Evolutionary conservation across 1,284 basidiomycete genomes (phyloP).

Genomic region (Gymnopus androsaceus): DNA sequence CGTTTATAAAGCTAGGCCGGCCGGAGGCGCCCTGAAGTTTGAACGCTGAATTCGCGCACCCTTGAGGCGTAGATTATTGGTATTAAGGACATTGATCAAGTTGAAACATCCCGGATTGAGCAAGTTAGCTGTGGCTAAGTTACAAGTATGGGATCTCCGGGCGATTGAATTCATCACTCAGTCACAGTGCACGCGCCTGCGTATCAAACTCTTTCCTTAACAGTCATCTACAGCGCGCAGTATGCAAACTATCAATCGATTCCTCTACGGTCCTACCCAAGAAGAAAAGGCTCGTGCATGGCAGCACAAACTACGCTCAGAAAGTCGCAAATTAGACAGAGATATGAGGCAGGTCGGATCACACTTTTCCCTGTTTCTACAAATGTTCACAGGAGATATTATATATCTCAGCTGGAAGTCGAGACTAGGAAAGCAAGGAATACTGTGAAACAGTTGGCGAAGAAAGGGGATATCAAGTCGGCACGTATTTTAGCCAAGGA

Average conservation of each 20-base stretch:
- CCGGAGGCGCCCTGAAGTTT: no score
- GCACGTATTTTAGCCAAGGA: constrained; percentile 91
- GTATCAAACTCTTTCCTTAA: no score
- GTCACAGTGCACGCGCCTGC: no score
- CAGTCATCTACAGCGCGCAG: no score
- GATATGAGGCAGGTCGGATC: constrained; percentile 88
- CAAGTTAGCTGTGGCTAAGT: no score
- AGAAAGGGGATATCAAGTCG: constrained; percentile 90
- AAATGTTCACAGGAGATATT: background rate
- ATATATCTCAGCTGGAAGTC: constrained; percentile 83
- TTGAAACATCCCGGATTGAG: no score
- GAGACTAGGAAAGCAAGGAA: constrained; percentile 82
- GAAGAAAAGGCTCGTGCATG: constrained; percentile 89
- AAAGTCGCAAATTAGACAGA: constrained; percentile 82
- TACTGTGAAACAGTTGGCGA: constrained; percentile 88
- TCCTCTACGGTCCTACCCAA: constrained; percentile 92
- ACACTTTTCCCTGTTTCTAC: constrained; percentile 17
- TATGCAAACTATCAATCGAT: constrained; percentile 91
- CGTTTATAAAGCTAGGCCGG: no score
- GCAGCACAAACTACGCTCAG: constrained; percentile 83
- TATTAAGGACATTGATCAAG: no score
- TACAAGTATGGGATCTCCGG: no score
- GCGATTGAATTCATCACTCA: no score
- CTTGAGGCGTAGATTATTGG: no score
- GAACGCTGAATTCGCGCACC: no score